A percentile compares a stretch with the other conserved stretches of the same genome.
Evolutionary conservation across 805 yeast genomes (phyloP).

Genomic region (Yueomyces sp.): DNA sequence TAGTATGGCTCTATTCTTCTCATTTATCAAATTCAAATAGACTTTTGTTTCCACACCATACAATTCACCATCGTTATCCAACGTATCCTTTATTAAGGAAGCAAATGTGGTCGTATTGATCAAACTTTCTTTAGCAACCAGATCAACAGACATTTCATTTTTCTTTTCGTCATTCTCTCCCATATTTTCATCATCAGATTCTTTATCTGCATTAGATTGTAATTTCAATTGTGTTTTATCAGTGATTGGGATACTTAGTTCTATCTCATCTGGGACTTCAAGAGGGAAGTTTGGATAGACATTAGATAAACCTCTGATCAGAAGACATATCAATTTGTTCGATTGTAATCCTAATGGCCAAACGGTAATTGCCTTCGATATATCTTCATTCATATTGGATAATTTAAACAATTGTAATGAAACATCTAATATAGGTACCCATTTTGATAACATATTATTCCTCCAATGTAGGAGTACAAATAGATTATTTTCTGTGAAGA

Average conservation of each 20-base stretch:
- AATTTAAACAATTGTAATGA: constrained; percentile 34
- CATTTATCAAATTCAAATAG: constrained; percentile 37
- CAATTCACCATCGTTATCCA: constrained; percentile 30
- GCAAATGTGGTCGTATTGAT: constrained; percentile 49
- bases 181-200: constrained; percentile 9
- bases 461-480: constrained; percentile 71
- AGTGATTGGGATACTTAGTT: constrained; percentile 49
- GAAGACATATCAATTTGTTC: constrained; percentile 59
- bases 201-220: constrained; percentile 6
- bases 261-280: constrained; percentile 71
- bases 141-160: constrained; percentile 14
- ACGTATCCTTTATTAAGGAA: constrained; percentile 45
- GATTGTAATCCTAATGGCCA: constrained; percentile 81
- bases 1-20: constrained; percentile 66
- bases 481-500: constrained; percentile 59
- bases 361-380: constrained; percentile 37
- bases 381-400: constrained; percentile 32
- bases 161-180: constrained; percentile 14
- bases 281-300: constrained; percentile 73
- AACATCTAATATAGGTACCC: constrained; percentile 72
- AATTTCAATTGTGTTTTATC: constrained; percentile 20
- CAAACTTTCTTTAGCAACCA: constrained; percentile 48
- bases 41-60: constrained; percentile 38
- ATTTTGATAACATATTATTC: constrained; percentile 55
- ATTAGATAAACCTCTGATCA: constrained; percentile 32